A percentile compares a stretch with the other conserved stretches of the same genome.
Evolutionary conservation across 2,329 filamentous ascomycete species (phyloP).

Genomic region (Dactylellina cionopaga): DNA sequence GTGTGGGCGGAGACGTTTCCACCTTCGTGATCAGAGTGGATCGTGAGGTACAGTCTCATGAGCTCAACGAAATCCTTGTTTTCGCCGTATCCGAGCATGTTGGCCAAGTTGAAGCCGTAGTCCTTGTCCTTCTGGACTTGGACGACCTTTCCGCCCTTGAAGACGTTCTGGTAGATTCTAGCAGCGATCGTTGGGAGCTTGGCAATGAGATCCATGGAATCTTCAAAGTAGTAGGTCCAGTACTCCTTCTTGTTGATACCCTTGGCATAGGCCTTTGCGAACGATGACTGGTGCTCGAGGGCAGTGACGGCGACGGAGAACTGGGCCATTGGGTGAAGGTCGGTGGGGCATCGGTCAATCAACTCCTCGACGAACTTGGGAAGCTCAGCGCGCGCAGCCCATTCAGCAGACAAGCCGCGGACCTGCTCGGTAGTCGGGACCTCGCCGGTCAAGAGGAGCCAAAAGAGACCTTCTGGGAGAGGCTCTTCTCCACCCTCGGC

Average conservation of each 20-base stretch:
- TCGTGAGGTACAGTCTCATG: slow-evolving; percentile 98
- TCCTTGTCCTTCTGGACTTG: slow-evolving; percentile 98
- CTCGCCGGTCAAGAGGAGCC: slow-evolving; percentile 98
- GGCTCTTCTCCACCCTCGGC: slow-evolving; percentile 96
- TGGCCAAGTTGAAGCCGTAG: slow-evolving; percentile 98
- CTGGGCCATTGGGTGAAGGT: slow-evolving; percentile 99
- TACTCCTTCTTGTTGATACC: slow-evolving; percentile 99
- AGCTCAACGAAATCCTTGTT: slow-evolving; percentile 98
- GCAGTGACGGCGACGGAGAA: slow-evolving; percentile 97
- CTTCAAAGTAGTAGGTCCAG: slow-evolving; percentile 99
- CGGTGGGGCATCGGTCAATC: slow-evolving; percentile 98
- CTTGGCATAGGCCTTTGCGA: slow-evolving; percentile 98
- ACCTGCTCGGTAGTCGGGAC: slow-evolving; percentile 98
- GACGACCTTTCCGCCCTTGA: slow-evolving; percentile 99
- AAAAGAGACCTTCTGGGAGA: slow-evolving; percentile 99
- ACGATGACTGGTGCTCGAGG: slow-evolving; percentile 97
- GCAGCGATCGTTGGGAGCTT: slow-evolving; percentile 98
- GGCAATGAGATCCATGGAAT: slow-evolving; percentile 99
- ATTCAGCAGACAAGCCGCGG: slow-evolving; percentile 96
- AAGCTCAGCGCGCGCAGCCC: slow-evolving; percentile 95
- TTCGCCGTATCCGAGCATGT: slow-evolving; percentile 95
- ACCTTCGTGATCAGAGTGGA: slow-evolving; percentile 99
- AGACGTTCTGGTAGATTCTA: slow-evolving; percentile 99
- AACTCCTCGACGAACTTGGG: slow-evolving; percentile 99
- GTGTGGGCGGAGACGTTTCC: slow-evolving; percentile 99